Percentiles rank a stretch among this genome's conserved stretches.
These are phyloP conservation scores for Aspergillus puulaauensis DNA, from an alignment of 2,329 filamentous ascomycete species.

Conservation along the genomic window DNA sequence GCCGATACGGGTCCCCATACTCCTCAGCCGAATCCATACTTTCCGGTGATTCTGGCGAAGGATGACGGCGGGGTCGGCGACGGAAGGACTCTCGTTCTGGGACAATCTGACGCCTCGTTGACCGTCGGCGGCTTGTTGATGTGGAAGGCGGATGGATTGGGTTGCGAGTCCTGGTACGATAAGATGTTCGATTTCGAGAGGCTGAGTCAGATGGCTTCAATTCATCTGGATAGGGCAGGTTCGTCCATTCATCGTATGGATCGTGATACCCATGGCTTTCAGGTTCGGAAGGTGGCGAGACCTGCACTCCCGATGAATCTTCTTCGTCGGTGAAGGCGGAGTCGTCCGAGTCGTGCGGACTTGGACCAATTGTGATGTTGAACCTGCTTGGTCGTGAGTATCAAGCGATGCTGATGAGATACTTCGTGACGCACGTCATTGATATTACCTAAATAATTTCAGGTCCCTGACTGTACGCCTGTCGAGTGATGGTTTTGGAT, in stretches of 20 bases:
- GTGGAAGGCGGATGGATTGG: conserved; percentile 38
- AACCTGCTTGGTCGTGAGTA: conserved; percentile 31
- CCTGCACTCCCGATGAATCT: conserved; percentile 45
- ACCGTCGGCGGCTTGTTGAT: conserved; percentile 39
- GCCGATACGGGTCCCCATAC: conserved; percentile 52
- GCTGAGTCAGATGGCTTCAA: conserved; percentile 49
- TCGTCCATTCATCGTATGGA: conserved; percentile 39
- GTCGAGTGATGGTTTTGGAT: background rate
- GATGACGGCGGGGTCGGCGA: conserved; percentile 44
- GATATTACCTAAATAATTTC: conserved; percentile 6
- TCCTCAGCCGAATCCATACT: conserved; percentile 67
- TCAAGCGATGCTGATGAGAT: background rate
- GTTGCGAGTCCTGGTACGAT: conserved; percentile 37
- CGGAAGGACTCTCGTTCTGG: conserved; percentile 37
- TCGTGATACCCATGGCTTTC: conserved; percentile 43
- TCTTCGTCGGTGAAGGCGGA: conserved; percentile 46
- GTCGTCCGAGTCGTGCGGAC: conserved; percentile 38
- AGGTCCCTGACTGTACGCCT: background rate
- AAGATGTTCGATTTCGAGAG: conserved; percentile 42
- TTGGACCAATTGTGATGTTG: conserved; percentile 45
- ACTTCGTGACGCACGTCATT: conserved; percentile 22
- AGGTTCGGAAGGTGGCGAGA: conserved; percentile 40
- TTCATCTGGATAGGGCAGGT: conserved; percentile 45
- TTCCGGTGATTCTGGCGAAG: conserved; percentile 55
- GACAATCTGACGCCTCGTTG: conserved; percentile 35